Percentiles rank a stretch among this genome's conserved stretches.
Conservation (phyloP, 2,329 filamentous ascomycete genomes). For the Grosmannia huntii region DNA sequence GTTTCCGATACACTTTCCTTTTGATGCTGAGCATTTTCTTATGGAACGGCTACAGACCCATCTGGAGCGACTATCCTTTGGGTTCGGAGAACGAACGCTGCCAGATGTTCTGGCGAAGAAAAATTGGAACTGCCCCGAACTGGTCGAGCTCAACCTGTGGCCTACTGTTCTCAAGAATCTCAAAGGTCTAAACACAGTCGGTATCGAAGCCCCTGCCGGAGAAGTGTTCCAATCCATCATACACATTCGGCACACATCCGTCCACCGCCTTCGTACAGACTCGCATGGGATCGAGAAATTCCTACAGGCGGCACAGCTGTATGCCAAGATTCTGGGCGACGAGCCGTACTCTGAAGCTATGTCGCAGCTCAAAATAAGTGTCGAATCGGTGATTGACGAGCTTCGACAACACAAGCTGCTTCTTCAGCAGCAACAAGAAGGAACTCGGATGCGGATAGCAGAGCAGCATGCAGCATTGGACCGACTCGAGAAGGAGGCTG, state of each 20-base stretch:
- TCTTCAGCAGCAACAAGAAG: neutral
- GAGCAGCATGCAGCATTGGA: neutral
- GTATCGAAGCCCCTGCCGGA: neutral
- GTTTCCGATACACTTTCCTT: neutral
- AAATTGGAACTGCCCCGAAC: neutral
- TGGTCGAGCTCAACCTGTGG: neutral
- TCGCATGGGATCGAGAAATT: neutral
- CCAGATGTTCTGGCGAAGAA: neutral
- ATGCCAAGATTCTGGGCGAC: neutral
- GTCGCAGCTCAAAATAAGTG: neutral
- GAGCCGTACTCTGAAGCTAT: neutral
- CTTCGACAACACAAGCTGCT: neutral
- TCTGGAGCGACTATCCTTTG: neutral
- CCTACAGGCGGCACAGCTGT: neutral
- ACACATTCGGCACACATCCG: neutral
- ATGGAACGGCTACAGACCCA: neutral
- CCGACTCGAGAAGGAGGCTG: neutral
- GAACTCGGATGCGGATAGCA: neutral
- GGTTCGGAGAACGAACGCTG: neutral
- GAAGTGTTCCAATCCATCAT: neutral
- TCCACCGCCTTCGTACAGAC: neutral
- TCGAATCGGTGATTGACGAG: neutral
- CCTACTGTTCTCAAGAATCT: neutral
- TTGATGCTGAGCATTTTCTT: neutral
- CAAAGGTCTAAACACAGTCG: neutral